phyloP scores from a whole-genome alignment of 805 yeast genomes.

The Candida endomychidarum region DNA sequence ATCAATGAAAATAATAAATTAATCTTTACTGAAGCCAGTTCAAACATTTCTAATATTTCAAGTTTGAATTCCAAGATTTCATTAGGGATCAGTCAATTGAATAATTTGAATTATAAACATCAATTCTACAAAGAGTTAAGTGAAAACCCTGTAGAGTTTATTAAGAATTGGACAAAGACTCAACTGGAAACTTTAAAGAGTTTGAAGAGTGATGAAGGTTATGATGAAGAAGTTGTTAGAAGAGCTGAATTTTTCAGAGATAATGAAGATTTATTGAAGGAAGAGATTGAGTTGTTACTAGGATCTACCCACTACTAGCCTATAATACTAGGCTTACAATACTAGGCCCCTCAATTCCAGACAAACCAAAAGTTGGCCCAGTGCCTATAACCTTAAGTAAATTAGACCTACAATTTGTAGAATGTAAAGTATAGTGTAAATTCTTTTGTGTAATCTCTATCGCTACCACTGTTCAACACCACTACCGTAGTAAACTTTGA shows the following conservation, averaged over 20 bases:
- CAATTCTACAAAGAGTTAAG: constrained; percentile 75
- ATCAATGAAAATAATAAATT: constrained; percentile 36
- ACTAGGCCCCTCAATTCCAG: too few relatives aligned
- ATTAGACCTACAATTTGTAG: too few relatives aligned
- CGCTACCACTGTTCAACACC: too few relatives aligned
- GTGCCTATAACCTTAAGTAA: too few relatives aligned
- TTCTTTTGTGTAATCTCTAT: too few relatives aligned
- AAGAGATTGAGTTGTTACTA: constrained; percentile 74
- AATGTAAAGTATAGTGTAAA: too few relatives aligned
- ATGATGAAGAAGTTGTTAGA: constrained; percentile 85
- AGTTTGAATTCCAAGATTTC: constrained; percentile 43
- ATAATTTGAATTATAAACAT: constrained; percentile 61
- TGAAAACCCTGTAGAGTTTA: constrained; percentile 73
- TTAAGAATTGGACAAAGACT: constrained; percentile 71
- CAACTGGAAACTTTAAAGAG: constrained; percentile 85
- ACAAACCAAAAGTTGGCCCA: too few relatives aligned
- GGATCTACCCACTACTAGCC: constrained; percentile 50
- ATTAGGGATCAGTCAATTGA: constrained; percentile 52
- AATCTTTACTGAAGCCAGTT: constrained; percentile 43
- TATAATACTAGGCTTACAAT: too few relatives aligned
- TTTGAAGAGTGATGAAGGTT: constrained; percentile 85
- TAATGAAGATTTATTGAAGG: constrained; percentile 62
- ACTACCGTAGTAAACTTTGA: too few relatives aligned
- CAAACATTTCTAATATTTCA: constrained; percentile 44
- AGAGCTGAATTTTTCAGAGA: constrained; percentile 77